Evolutionary conservation across 306 rosid species (phyloP), one percentile per base, ranked within the genome.

Genomic region (Gillenia trifoliata): DNA sequence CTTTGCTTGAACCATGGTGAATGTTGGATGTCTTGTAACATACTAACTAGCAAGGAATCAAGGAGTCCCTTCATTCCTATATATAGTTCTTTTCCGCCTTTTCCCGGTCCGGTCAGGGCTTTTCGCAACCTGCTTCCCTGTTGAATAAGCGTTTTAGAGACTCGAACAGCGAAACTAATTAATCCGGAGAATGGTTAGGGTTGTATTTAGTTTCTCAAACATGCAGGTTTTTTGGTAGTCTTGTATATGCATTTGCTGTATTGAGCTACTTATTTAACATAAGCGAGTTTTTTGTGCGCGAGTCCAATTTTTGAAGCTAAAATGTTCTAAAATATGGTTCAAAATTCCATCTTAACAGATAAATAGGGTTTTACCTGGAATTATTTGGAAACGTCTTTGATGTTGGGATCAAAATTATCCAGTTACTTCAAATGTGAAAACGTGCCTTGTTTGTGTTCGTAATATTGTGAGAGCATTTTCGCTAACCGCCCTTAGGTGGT

Each of bases 21-120:
- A 54, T 54, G 11, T 43, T 45, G n/a, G 28, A n/a, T 23, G 15
- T 55, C 36, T n/a, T 71, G 64, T 71, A 71, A 56, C 75, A 59
- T 26, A 28, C 76, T 72, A 59, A 72, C 54, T 15, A n/a, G 60
- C 16, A 71, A 25, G 36, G 20, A 22, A 61, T 22, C 8, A 33
- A 70, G 64, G 64, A 33, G 5, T 13, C n/a, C 64, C 23, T 6
- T 34, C 50, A 26, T 52, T 34, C 22, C 23, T 6, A 33, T 70
- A n/a, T 10, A 11, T n/a, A 22, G 8, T 54, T 70, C n/a, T 34
- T 31, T 31, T n/a, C 64, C 7, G 8, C 64, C 5, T 1, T 10
- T 8, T 54, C 63, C 26, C 11, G 11, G 26, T 20, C 3, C n/a
- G n/a, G n/a, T n/a, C n/a, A 2, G 49, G 49, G 17, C 15, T 43